These are phyloP conservation scores for Pisolithus albus DNA, from an alignment of 768 basidiomycete genomes.

Conservation along the genomic window DNA sequence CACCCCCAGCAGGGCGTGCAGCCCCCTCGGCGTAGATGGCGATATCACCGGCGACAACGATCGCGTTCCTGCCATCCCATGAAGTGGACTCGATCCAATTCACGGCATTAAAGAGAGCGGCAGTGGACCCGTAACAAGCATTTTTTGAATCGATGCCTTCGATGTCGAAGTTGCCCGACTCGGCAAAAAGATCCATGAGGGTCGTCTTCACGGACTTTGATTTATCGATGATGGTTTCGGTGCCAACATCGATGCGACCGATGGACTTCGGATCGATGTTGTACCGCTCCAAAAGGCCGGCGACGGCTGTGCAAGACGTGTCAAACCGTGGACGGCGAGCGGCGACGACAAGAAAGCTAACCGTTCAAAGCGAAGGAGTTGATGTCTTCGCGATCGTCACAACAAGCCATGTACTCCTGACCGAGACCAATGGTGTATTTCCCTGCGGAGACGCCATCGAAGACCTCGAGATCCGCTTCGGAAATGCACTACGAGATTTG, in stretches of 20 bases:
- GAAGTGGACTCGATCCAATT: constrained; percentile 97
- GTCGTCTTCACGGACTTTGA: constrained; percentile 98
- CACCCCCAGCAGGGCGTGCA: constrained; percentile 94
- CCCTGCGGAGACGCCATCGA: constrained; percentile 89
- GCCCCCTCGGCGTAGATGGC: constrained; percentile 96
- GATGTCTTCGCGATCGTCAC: constrained; percentile 98
- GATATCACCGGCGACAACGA: constrained; percentile 95
- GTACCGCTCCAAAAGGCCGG: constrained; percentile 86
- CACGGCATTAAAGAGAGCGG: constrained; percentile 95
- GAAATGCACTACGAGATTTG: constrained; percentile 70
- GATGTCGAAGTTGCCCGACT: constrained; percentile 90
- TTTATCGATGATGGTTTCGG: constrained; percentile 99
- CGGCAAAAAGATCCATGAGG: constrained; percentile 96
- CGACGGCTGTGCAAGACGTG: constrained; percentile 54
- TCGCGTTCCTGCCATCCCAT: constrained; percentile 97
- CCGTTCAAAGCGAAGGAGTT: constrained; percentile 96
- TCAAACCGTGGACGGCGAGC: no score
- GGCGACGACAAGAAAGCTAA: constrained; percentile 29
- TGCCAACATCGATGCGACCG: constrained; percentile 96
- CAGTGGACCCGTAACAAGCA: constrained; percentile 98
- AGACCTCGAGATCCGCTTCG: constrained; percentile 88
- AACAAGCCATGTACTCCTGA: constrained; percentile 97
- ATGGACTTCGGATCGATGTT: constrained; percentile 94
- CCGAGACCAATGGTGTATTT: constrained; percentile 99
- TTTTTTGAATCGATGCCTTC: constrained; percentile 99